phyloP scores from a whole-genome alignment of 2,329 filamentous ascomycete species.

The Bipolaris bicolor region DNA sequence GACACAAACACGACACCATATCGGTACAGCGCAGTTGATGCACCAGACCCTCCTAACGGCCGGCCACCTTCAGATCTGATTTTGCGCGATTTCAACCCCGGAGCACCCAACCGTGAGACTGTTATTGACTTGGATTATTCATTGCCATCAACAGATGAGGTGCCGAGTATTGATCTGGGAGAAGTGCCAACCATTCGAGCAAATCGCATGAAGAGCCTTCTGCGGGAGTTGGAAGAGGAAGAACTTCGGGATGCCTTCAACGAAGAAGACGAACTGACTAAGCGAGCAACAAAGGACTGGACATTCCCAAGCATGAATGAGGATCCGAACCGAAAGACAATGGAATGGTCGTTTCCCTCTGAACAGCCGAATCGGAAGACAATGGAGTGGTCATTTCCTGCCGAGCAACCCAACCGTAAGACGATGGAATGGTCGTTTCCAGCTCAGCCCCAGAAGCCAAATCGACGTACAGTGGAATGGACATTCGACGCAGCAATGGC shows the following conservation, averaged over 20 bases:
- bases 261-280: constrained; percentile 33
- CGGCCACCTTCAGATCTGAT: constrained; percentile 63
- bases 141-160: constrained; percentile 42
- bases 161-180: constrained; percentile 53
- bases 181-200: constrained; percentile 63
- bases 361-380: constrained; percentile 50
- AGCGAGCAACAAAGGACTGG: constrained; percentile 60
- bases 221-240: constrained; percentile 51
- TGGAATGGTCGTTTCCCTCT: constrained; percentile 62
- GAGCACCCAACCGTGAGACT: constrained; percentile 56
- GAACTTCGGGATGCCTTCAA: constrained; percentile 43
- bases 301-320: constrained; percentile 57
- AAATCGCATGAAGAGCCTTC: constrained; percentile 58
- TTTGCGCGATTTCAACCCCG: constrained; percentile 53
- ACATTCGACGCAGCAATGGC: constrained; percentile 56
- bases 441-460: constrained; percentile 40
- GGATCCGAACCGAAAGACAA: constrained; percentile 52
- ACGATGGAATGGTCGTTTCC: constrained; percentile 63
- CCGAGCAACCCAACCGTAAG: constrained; percentile 44
- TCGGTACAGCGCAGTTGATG: constrained; percentile 60
- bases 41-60: constrained; percentile 48
- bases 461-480: constrained; percentile 56
- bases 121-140: constrained; percentile 66
- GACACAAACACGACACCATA: constrained; percentile 63
- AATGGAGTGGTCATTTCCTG: constrained; percentile 56